These are phyloP conservation scores for Xylaria sp. DNA, from an alignment of 2,329 filamentous ascomycete genomes.

Conservation along the genomic window DNA sequence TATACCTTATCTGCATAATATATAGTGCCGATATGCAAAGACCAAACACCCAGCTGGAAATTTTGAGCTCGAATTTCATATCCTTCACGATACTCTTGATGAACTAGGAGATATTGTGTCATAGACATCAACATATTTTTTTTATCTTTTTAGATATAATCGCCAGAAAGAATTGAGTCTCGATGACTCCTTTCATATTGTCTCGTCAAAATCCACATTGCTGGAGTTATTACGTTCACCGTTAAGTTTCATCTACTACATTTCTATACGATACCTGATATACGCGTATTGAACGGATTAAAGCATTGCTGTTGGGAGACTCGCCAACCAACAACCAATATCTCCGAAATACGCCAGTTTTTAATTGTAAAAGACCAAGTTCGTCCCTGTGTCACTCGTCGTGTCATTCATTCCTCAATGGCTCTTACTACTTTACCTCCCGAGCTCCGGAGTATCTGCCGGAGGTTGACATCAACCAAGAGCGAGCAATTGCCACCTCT, in stretches of 20 bases:
- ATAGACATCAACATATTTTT: too few species aligned
- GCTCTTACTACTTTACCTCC: conserved; percentile 58
- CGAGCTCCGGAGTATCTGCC: conserved; percentile 72
- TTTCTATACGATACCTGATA: not conserved
- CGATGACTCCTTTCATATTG: not conserved
- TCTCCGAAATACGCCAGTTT: not conserved
- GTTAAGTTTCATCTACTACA: not conserved
- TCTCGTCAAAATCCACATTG: not conserved
- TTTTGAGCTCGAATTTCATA: conserved; percentile 14
- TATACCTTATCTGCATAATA: conserved; percentile 6
- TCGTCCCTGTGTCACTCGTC: not conserved
- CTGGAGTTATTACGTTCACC: not conserved
- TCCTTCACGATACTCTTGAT: not conserved
- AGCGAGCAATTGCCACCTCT: conserved; percentile 78
- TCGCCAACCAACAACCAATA: not conserved
- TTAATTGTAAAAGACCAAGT: not conserved
- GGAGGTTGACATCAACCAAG: conserved; percentile 76
- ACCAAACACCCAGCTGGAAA: conserved; percentile 12
- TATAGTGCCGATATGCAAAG: conserved; percentile 2
- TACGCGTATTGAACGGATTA: not conserved
- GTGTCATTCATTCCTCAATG: conserved; percentile 33
- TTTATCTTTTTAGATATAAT: conserved; percentile 1
- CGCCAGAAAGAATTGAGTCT: not conserved
- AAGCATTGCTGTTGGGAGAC: not conserved
- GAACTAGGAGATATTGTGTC: not conserved